phyloP scores from a whole-genome alignment of 1,284 basidiomycete genomes.

The Pisolithus thermaeus region DNA sequence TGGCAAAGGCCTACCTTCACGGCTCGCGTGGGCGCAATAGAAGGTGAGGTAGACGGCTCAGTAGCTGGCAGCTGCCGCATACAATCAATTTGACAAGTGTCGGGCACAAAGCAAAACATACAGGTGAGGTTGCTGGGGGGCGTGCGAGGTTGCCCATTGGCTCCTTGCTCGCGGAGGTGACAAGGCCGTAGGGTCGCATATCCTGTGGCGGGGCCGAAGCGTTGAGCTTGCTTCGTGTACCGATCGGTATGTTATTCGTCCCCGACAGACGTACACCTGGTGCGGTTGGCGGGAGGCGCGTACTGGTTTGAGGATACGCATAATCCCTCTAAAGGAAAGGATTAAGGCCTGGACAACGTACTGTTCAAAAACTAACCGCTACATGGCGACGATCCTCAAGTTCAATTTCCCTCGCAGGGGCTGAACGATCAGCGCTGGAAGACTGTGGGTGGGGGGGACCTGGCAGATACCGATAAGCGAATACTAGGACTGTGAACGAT shows the following conservation, averaged over 20 bases:
- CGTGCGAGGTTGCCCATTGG: constrained; percentile 14
- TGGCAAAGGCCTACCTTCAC: constrained; percentile 1
- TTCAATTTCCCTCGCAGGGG: constrained; percentile 16
- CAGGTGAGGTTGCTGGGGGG: constrained; percentile 11
- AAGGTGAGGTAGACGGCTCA: constrained; percentile 8
- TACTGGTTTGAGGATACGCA: constrained; percentile 12
- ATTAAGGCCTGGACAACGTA: background rate
- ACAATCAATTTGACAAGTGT: constrained; percentile 5
- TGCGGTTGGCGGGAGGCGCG: constrained; percentile 12
- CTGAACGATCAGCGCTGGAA: constrained; percentile 10
- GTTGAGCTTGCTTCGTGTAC: constrained; percentile 22
- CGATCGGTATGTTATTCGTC: constrained; percentile 29
- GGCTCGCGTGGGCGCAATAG: constrained; percentile 16
- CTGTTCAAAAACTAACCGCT: constrained; percentile 11
- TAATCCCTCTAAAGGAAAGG: constrained; percentile 19
- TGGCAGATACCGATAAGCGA: background rate
- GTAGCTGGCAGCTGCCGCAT: constrained; percentile 11
- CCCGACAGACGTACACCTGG: constrained; percentile 27
- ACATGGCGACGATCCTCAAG: constrained; percentile 15
- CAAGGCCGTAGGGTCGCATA: background rate
- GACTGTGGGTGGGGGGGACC: constrained; percentile 8
- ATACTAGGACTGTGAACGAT: too few species aligned
- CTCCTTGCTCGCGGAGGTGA: constrained; percentile 18
- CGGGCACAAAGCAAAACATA: constrained; percentile 2
- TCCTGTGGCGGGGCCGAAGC: background rate